Percentiles rank a stretch among this genome's conserved stretches.
Conservation (phyloP, 1,284 basidiomycete species). For the Cronartium ribicola region DNA sequence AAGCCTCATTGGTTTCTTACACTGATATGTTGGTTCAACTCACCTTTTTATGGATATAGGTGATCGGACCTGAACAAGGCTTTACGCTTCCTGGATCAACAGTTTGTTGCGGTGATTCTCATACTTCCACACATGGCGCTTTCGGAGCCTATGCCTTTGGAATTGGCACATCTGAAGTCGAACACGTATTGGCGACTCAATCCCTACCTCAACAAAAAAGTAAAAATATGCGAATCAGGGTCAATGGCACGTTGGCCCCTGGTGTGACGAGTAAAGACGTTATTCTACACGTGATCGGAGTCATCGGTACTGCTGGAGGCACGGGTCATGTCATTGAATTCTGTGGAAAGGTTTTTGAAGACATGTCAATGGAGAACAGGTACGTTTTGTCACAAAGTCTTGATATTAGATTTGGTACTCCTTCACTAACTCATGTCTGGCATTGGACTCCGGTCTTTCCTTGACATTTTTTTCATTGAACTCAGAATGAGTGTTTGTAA, state of each 20-base stretch:
- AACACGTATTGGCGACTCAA: conserved; percentile 94
- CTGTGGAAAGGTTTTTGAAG: conserved; percentile 82
- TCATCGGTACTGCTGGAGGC: conserved; percentile 89
- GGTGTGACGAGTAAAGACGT: conserved; percentile 94
- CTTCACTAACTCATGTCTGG: neutral
- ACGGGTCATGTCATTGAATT: conserved; percentile 91
- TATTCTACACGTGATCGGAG: conserved; percentile 86
- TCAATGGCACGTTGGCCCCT: conserved; percentile 76
- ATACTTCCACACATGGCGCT: conserved; percentile 82
- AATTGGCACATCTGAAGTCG: conserved; percentile 93
- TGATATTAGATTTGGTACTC: no score
- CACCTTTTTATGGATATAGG: conserved; percentile 42
- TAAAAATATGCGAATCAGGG: conserved; percentile 92
- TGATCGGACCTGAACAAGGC: conserved; percentile 94
- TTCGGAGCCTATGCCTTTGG: conserved; percentile 95
- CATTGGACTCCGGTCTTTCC: neutral
- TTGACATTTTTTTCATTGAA: neutral
- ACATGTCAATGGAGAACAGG: conserved; percentile 81
- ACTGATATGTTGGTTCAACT: neutral
- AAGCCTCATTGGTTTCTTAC: neutral
- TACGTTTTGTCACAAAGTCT: conserved; percentile 31
- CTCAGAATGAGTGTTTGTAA: conserved; percentile 88
- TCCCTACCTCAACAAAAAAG: conserved; percentile 84
- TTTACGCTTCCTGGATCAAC: conserved; percentile 91
- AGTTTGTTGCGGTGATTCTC: conserved; percentile 92